Percentiles rank a stretch among this genome's conserved stretches.
These are phyloP conservation scores for Pseudozyma sp. DNA, from an alignment of 1,284 basidiomycete genomes.

Conservation along the genomic window DNA sequence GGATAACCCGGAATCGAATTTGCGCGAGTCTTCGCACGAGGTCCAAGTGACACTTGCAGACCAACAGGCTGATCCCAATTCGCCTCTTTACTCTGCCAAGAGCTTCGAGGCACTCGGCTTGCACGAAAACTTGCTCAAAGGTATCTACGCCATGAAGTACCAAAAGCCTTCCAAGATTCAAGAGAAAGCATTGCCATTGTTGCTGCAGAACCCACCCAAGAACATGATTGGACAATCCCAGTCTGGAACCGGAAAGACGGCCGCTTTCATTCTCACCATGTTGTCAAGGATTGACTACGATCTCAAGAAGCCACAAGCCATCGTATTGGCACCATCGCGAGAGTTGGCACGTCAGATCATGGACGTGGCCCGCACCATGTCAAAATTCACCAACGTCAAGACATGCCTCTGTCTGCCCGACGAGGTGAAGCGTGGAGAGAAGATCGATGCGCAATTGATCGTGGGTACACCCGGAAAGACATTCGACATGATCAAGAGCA, in stretches of 20 bases:
- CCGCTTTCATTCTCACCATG: constrained; percentile 98
- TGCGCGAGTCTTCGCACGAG: constrained; percentile 62
- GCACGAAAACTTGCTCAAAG: constrained; percentile 88
- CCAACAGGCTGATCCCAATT: constrained; percentile 95
- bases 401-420: constrained; percentile 96
- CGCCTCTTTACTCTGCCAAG: constrained; percentile 92
- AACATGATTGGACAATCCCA: constrained; percentile 99
- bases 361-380: constrained; percentile 92
- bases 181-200: constrained; percentile 92
- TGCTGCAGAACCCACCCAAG: constrained; percentile 88
- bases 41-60: constrained; percentile 95
- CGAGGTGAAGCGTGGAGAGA: constrained; percentile 75
- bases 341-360: constrained; percentile 98
- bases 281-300: constrained; percentile 90
- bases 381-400: constrained; percentile 91
- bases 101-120: constrained; percentile 79
- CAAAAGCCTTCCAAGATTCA: constrained; percentile 99
- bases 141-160: constrained; percentile 96
- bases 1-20: constrained; percentile 37
- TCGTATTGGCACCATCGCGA: constrained; percentile 78
- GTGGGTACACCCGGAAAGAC: constrained; percentile 98
- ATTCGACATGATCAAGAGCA: constrained; percentile 77
- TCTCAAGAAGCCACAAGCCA: constrained; percentile 80
- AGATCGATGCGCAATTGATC: constrained; percentile 87
- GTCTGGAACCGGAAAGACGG: constrained; percentile 98